Evolutionary conservation across 2,329 filamentous ascomycete genomes (phyloP).

Genomic region (Aspergillus niger): DNA sequence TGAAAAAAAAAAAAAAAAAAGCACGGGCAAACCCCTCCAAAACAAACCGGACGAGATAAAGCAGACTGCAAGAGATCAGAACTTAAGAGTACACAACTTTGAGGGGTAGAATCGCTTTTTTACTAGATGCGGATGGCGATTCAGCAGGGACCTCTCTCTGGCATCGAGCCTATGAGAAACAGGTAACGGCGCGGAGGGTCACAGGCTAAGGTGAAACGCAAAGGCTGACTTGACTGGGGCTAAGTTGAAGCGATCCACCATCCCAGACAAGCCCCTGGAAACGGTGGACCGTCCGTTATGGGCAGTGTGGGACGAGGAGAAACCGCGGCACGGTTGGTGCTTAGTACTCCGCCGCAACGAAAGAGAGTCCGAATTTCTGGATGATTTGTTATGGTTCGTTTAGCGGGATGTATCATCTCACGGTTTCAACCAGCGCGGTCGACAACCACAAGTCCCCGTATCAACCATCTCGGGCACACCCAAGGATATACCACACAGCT

Average conservation of each 20-base stretch:
- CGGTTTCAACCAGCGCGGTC: not conserved
- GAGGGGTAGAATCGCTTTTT: slow-evolving; percentile 14
- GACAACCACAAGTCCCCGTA: not conserved
- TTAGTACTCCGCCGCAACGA: not conserved
- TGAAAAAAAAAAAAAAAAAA: not conserved
- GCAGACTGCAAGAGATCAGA: not conserved
- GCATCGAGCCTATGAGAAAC: slow-evolving; percentile 15
- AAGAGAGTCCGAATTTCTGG: not conserved
- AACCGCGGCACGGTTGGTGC: not conserved
- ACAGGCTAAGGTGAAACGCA: slow-evolving; percentile 16
- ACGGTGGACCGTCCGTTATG: slow-evolving; percentile 7
- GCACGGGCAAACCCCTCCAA: slow-evolving; percentile 5
- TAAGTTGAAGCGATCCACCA: slow-evolving; percentile 12
- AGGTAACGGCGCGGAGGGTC: slow-evolving; percentile 15
- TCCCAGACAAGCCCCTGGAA: slow-evolving; percentile 15
- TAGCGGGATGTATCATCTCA: not conserved
- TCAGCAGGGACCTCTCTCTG: slow-evolving; percentile 17
- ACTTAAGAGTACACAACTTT: not conserved
- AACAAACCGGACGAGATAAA: slow-evolving; percentile 4
- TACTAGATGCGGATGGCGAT: slow-evolving; percentile 23
- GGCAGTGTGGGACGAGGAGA: slow-evolving; percentile 6
- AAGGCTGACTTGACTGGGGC: slow-evolving; percentile 17
- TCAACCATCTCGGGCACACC: not conserved
- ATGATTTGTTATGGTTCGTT: not conserved
- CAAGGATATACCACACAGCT: not conserved